Evolutionary conservation across 176 grass and related monocot genomes (phyloP), one percentile per base, ranked within the genome.

Genomic region (Ensete glaucum): DNA sequence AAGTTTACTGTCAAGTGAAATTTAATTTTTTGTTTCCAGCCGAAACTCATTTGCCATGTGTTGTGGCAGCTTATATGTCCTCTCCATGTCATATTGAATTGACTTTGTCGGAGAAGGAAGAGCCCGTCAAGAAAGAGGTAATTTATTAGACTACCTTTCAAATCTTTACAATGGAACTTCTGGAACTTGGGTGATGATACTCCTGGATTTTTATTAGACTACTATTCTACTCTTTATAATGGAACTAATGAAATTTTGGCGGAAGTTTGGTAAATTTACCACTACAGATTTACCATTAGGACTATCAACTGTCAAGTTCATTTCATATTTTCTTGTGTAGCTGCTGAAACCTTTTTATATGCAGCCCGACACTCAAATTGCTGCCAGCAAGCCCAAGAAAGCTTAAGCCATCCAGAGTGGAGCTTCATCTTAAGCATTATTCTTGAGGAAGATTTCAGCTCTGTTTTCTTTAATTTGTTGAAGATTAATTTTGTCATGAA

Each of bases 81-180:
- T 72, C 69, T 22, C 69, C 69, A 13, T 72, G 69, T 53, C 69
- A 72, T 19, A 72, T 72, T 72, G 69, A 72, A 49, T 20, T 72
- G 50, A 72, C 23, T 2, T 52, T 72, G 69, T 53, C 69, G 11
- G 69, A 72, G 69, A 72, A 72, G 50, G 69, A 72, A 72, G 69
- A 68, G 27, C 65, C 50, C 1, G 50, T 53, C 50, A 72, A 72
- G 50, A 72, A 72, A 53, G 69, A 72, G 69, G 69, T 72, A 72
- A 71, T 51, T 71, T 21, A 22, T 64, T 12, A 57, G 3, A 57
- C 16, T 16, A 19, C 17, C 17, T 57, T 57, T 57, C 12, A 15
- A 57, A 5, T 17, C 0, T 57, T 19, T 43, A 43, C 34, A 43
- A 43, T 43, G 34, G 34, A 43, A 43, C 34, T 43, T 43, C 34